These are phyloP conservation scores for Paramecium tetraurelia DNA, from an alignment of 73 alveolate species.

Conservation along the genomic window DNA sequence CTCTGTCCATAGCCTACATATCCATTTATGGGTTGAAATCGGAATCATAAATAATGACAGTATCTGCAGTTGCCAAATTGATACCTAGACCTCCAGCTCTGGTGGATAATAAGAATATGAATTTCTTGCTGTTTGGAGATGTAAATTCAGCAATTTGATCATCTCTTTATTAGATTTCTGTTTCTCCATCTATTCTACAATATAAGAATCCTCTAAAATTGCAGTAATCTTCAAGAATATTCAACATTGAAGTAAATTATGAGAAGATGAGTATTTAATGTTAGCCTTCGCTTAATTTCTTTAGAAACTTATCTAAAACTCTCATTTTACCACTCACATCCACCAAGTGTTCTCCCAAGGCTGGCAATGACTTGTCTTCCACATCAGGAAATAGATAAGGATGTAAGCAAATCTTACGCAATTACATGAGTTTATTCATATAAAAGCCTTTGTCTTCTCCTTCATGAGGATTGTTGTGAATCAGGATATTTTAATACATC, in stretches of 20 bases:
- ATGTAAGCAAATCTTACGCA: conserved; percentile 92
- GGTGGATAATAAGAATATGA: conserved; percentile 95
- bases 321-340: conserved; percentile 85
- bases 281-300: conserved; percentile 74
- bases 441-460: conserved; percentile 82
- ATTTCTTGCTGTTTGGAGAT: conserved; percentile 70
- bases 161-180: conserved; percentile 75
- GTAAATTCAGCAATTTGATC: conserved; percentile 76
- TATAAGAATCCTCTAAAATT: conserved; percentile 86
- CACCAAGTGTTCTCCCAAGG: conserved; percentile 84
- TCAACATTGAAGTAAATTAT: conserved; percentile 94
- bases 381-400: conserved; percentile 91
- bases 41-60: conserved; percentile 96
- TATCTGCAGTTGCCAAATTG: conserved; percentile 98
- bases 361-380: conserved; percentile 82
- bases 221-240: conserved; percentile 98
- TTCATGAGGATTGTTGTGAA: conserved; percentile 63
- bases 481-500: conserved; percentile 74
- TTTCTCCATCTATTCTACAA: conserved; percentile 97
- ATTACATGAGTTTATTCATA: conserved; percentile 91
- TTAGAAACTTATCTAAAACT: conserved; percentile 85
- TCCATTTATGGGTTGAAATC: conserved; percentile 99
- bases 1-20: conserved; percentile 99
- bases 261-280: conserved; percentile 90
- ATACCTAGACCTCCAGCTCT: conserved; percentile 98